Percentiles rank a stretch among this genome's conserved stretches.
Conservation (phyloP, 352 stramenopile genomes). For the Pythium plurisporium region DNA sequence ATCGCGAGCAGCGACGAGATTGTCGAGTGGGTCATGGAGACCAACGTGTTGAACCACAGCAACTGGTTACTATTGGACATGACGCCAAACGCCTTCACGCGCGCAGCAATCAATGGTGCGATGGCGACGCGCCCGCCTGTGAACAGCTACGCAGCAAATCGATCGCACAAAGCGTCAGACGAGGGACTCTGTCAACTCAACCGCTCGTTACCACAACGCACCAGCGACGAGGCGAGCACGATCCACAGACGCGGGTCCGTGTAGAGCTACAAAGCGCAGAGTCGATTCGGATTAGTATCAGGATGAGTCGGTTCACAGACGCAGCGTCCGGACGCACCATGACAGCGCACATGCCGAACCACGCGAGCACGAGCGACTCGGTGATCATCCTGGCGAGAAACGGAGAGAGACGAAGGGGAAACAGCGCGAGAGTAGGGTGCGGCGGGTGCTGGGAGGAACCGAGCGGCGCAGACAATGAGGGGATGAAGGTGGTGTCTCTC, state of each 20-base stretch:
- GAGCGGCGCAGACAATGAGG: background rate
- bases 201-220: constrained; percentile 13
- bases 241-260: constrained; percentile 57
- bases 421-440: background rate
- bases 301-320: background rate
- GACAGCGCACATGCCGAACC: constrained; percentile 51
- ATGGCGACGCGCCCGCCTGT: constrained; percentile 36
- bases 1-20: constrained; percentile 53
- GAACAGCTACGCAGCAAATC: constrained; percentile 33
- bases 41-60: constrained; percentile 69
- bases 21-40: constrained; percentile 67
- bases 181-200: background rate
- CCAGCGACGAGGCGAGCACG: constrained; percentile 55
- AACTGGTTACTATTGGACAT: constrained; percentile 44
- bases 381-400: constrained; percentile 37
- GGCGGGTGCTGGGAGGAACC: background rate
- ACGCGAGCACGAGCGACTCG: constrained; percentile 49
- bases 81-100: constrained; percentile 40
- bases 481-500: too few relatives aligned
- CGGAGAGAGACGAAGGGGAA: constrained; percentile 1
- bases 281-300: background rate
- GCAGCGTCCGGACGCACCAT: constrained; percentile 39
- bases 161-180: background rate
- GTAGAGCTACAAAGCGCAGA: constrained; percentile 32
- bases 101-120: constrained; percentile 31